Conservation (phyloP, 2,329 filamentous ascomycete genomes). For the Colletotrichum cuscutae region DNA sequence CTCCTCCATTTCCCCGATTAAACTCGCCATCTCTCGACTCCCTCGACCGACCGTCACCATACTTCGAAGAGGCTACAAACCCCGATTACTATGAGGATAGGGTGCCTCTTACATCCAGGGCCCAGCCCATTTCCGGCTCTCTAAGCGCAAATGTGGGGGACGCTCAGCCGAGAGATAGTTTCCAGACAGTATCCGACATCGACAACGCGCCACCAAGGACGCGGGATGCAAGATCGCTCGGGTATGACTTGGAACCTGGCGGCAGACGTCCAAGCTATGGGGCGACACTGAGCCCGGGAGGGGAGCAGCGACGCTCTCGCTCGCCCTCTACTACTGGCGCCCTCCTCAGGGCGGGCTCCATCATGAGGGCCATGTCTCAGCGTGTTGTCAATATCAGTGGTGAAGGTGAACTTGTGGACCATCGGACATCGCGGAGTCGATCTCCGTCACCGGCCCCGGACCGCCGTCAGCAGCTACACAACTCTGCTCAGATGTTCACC, state of each 20-base stretch:
- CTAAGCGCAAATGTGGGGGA: conserved; percentile 53
- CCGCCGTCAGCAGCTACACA: conserved; percentile 57
- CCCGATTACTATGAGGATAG: conserved; percentile 64
- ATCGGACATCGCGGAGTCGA: conserved; percentile 70
- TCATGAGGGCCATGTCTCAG: conserved; percentile 90
- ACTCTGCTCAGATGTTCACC: conserved; percentile 44
- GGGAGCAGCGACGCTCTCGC: conserved; percentile 63
- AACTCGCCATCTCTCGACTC: conserved; percentile 40
- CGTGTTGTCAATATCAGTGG: conserved; percentile 98
- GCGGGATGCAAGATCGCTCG: conserved; percentile 65
- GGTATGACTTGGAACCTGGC: conserved; percentile 65
- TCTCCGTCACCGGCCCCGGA: conserved; percentile 66
- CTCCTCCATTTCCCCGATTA: conserved; percentile 27
- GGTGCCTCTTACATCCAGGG: conserved; percentile 65
- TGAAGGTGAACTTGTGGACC: conserved; percentile 85
- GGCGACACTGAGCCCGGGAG: conserved; percentile 62
- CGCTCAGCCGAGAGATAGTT: conserved; percentile 61
- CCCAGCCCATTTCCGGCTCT: conserved; percentile 65
- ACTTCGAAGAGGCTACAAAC: conserved; percentile 46
- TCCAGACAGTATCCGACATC: conserved; percentile 65
- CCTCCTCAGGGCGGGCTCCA: conserved; percentile 76
- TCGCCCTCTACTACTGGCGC: conserved; percentile 73
- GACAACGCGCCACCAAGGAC: conserved; percentile 64
- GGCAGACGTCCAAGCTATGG: conserved; percentile 68
- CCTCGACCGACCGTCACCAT: conserved; percentile 45